Percentiles rank a stretch among this genome's conserved stretches.
Conservation (phyloP, 176 grass and related monocot species). For the Pontederia paniculata region DNA sequence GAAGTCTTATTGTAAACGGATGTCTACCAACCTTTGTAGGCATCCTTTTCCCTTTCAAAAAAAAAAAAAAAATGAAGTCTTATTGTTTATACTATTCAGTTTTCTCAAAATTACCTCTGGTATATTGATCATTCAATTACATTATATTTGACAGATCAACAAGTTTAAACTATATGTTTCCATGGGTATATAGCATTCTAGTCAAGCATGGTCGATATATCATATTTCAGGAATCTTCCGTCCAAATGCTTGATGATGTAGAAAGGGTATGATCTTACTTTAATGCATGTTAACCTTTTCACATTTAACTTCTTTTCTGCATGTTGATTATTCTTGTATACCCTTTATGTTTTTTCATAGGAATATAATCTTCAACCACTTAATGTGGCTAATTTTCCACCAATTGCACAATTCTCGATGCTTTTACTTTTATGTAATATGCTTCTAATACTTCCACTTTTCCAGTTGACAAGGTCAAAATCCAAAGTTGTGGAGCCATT, state of each 20-base stretch:
- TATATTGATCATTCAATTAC: background rate
- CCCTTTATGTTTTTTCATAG: background rate
- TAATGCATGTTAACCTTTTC: slow-evolving; percentile 4
- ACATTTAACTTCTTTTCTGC: slow-evolving; percentile 6
- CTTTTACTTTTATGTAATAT: background rate
- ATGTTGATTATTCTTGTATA: background rate
- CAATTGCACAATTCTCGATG: background rate
- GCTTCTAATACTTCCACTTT: background rate
- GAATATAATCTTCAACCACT: too few relatives aligned
- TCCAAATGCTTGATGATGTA: slow-evolving; percentile 34
- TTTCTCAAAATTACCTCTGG: background rate
- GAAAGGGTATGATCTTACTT: slow-evolving; percentile 42
- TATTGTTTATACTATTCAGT: background rate
- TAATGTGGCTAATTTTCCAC: background rate
- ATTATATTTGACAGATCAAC: slow-evolving; percentile 45
- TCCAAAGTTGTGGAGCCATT: slow-evolving; percentile 35
- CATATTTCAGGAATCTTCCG: slow-evolving; percentile 34
- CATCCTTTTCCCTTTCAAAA: too few relatives aligned
- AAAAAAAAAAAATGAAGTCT: background rate
- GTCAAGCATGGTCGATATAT: slow-evolving; percentile 61
- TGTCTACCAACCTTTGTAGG: too few relatives aligned
- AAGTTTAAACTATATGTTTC: slow-evolving; percentile 41
- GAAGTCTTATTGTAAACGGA: too few relatives aligned
- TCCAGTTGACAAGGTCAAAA: slow-evolving; percentile 54
- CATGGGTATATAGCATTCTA: slow-evolving; percentile 75